Percentiles rank a stretch among this genome's conserved stretches.
Conservation (phyloP, 2,329 filamentous ascomycete genomes). For the Graphiopsis chlorocephala region DNA sequence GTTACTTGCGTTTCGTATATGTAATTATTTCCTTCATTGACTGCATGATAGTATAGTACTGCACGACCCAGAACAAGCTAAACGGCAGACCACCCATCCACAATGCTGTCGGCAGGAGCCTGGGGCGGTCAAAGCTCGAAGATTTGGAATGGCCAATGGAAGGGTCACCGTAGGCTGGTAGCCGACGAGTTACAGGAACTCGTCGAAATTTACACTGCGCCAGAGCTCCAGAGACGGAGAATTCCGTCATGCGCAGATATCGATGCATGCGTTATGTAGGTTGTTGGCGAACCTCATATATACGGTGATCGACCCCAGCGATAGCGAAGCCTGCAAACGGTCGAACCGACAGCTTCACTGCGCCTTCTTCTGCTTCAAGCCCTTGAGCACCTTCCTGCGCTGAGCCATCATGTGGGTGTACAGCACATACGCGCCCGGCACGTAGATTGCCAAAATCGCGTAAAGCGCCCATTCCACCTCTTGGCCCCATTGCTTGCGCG, state of each 20-base stretch:
- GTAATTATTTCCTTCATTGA: not conserved
- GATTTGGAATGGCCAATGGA: not conserved
- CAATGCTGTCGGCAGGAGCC: not conserved
- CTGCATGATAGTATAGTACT: not conserved
- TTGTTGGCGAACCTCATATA: not conserved
- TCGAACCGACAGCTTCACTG: not conserved
- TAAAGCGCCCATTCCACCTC: slow-evolving; percentile 60
- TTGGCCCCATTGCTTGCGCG: slow-evolving; percentile 40
- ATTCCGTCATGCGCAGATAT: not conserved
- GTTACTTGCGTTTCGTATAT: not conserved
- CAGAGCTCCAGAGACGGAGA: not conserved
- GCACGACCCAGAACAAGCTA: not conserved
- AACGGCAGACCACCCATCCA: not conserved
- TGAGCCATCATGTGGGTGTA: slow-evolving; percentile 96
- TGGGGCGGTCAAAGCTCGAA: not conserved
- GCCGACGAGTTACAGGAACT: not conserved
- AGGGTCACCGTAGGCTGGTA: not conserved
- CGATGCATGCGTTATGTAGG: not conserved
- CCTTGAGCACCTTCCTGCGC: slow-evolving; percentile 72
- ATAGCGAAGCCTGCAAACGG: not conserved
- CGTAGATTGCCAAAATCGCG: slow-evolving; percentile 68
- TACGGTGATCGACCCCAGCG: not conserved
- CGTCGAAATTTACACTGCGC: not conserved
- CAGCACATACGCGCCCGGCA: slow-evolving; percentile 81
- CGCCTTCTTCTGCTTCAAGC: slow-evolving; percentile 50